Evolutionary conservation across 805 yeast species (phyloP), one percentile per base, ranked within the genome.

Genomic region (Kazachstania bromeliacearum): DNA sequence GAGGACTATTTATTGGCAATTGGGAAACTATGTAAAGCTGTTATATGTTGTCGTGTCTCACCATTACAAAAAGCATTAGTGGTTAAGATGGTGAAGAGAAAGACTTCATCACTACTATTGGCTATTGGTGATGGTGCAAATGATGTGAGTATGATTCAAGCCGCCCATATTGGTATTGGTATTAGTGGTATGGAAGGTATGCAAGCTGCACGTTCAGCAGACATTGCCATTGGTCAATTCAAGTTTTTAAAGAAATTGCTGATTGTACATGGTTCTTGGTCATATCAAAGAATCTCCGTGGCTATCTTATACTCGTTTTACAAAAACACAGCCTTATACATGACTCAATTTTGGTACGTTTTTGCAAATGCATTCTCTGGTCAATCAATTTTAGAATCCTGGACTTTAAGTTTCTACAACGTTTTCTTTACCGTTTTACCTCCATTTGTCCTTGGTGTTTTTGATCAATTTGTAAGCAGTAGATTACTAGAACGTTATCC

Each of bases 81-180:
- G 13, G 98, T 92, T 17, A 85, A 85, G 53, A 73, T 92, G 73
- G 97, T 89, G 15, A 92, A 92, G 56, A 67, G 84, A 34, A 80
- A 85, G 62, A 78, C 81, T 33, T 58, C 68, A 3, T 75, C 95
- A 2, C 59, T 83, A 28, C 60, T 94, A 29, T 66, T 92, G 41
- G 97, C 98, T 1, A 81, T 92, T 53, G 99, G 99, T 30, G 99
- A 92, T 62, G 99, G 99, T 53, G 99, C 99, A 3, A 92, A 92
- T 55, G 99, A 92, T 64, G 98, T 92, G 28, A 81, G 95, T 25
- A 92, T 92, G 99, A 92, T 92, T 46, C 98, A 92, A 61, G 97
- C 98, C 12, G 98, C 98, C 0, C 97, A 92, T 59, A 96, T 92
- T 36, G 99, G 99, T 44, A 95, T 92, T 17, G 99, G 99, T 56